phyloP scores from a whole-genome alignment of 2,329 filamentous ascomycete species.

The Keithomyces neogunnii region DNA sequence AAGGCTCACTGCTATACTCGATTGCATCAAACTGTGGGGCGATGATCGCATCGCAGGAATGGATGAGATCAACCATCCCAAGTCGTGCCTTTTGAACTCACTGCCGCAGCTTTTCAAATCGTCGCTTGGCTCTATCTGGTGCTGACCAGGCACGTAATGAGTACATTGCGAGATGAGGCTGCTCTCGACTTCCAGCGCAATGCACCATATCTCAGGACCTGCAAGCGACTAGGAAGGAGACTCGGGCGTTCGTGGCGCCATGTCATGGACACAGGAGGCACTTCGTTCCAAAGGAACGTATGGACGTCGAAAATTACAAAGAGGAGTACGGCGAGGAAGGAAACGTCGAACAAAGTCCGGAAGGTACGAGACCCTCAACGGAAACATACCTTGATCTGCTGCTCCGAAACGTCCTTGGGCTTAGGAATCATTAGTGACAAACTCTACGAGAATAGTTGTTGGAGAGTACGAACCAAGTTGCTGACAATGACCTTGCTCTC shows the following conservation, averaged over 20 bases:
- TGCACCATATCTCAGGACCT: conserved; percentile 21
- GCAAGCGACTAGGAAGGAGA: conserved; percentile 22
- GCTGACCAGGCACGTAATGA: conserved; percentile 45
- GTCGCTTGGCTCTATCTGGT: conserved; percentile 19
- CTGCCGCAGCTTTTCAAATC: conserved; percentile 17
- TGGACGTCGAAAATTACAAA: conserved; percentile 16
- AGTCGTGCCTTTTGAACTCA: conserved; percentile 4
- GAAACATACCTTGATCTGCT: conserved; percentile 99
- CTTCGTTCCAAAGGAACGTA: conserved; percentile 8
- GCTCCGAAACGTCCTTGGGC: conserved; percentile 94
- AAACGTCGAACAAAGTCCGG: conserved; percentile 62
- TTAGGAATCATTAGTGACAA: conserved; percentile 30
- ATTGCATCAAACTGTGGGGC: conserved; percentile 18
- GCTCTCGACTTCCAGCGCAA: conserved; percentile 49
- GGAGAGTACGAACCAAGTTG: conserved; percentile 69
- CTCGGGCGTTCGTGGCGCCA: conserved; percentile 9
- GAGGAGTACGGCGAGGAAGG: conserved; percentile 29
- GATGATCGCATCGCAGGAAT: conserved; percentile 6
- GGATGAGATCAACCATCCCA: conserved; percentile 1
- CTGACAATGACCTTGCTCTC: conserved; percentile 98
- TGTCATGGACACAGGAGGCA: conserved; percentile 2
- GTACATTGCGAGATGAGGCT: conserved; percentile 42
- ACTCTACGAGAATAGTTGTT: not conserved
- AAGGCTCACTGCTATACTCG: conserved; percentile 47
- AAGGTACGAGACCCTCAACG: conserved; percentile 61